A percentile compares a stretch with the other conserved stretches of the same genome.
Evolutionary conservation across 495 filamentous ascomycete genomes (phyloP).

Genomic region (Paragyromitra xinjiangensis): DNA sequence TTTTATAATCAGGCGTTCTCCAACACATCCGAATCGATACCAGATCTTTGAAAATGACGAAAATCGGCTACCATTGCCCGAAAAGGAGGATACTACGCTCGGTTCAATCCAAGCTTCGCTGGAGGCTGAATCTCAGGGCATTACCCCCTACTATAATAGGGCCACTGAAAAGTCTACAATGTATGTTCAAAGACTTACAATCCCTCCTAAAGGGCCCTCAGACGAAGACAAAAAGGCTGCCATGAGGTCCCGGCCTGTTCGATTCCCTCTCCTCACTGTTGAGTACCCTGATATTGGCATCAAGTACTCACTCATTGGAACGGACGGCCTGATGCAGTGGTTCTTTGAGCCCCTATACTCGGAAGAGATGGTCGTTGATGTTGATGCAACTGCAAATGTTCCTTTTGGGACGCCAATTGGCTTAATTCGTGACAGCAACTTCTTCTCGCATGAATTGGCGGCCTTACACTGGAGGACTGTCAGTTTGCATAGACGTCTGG

Average conservation of each 20-base stretch:
- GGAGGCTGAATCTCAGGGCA: neutral
- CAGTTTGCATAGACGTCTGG: slow-evolving; percentile 14
- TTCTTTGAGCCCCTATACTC: neutral
- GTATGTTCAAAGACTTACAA: slow-evolving; percentile 18
- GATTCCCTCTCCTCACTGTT: slow-evolving; percentile 16
- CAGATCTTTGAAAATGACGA: neutral
- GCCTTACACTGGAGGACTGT: neutral
- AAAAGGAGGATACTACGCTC: neutral
- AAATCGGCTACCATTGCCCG: neutral
- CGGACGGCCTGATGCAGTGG: slow-evolving; percentile 20
- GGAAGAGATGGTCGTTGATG: neutral
- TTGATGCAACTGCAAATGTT: neutral
- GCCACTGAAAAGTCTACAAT: neutral
- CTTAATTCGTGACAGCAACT: neutral
- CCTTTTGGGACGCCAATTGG: neutral
- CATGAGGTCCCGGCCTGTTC: neutral
- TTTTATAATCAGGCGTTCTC: neutral
- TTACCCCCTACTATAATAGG: neutral
- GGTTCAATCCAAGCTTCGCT: slow-evolving; percentile 6
- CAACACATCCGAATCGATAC: neutral
- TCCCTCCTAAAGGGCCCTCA: neutral
- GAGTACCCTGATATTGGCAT: slow-evolving; percentile 12
- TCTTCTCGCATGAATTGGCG: slow-evolving; percentile 15
- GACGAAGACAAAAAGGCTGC: slow-evolving; percentile 2
- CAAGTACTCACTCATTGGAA: slow-evolving; percentile 17